Evolutionary conservation across 2,329 filamentous ascomycete genomes (phyloP), one percentile per base, ranked within the genome.

Genomic region (Diaporthe citriasiana): DNA sequence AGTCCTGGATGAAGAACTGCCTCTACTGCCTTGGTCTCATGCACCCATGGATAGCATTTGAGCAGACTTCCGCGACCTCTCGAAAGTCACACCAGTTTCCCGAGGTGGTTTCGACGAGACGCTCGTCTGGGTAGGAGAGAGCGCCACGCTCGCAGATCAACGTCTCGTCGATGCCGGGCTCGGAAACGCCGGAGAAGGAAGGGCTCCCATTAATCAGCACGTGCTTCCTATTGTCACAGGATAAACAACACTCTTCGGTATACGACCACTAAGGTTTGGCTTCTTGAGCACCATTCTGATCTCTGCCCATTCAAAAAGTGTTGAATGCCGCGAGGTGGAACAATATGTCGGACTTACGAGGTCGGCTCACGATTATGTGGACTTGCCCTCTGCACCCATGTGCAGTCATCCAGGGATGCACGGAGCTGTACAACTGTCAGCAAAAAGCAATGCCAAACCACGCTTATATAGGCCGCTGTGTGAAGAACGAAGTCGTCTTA

Each of bases 331-430:
- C 19, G 63, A 25, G 38, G 13, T 19, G 60, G 60, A 12, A 25
- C 13, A 4, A 30, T 33, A 15, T 47, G 10, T 45, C 30, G 63
- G 19, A 25, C 10, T 15, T 22, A 33, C 13, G 12, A 8, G 22
- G 22, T 19, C 5, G 3, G 10, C 13, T n/a, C n/a, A 35, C 1
- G 3, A 15, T n/a, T 10, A 7, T 9, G 3, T 5, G n/a, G 1
- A n/a, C 19, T 25, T 15, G 22, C 3, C 27, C 3, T 10, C 45
- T 27, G 15, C 30, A 66, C 3, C 27, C 5, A 12, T 5, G 33
- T 17, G 30, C n/a, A 27, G 6, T 35, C 13, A 12, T 27, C 3
- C 10, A 12, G 0, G 17, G 10, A 17, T 0, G 8, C 19, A 27
- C 17, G 3, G 1, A 12, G 30, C 7, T 17, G 22, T 15, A 5